Base-by-base conservation (phyloP, 1,284 basidiomycete species). In the Phaffia rhodozyma region DNA sequence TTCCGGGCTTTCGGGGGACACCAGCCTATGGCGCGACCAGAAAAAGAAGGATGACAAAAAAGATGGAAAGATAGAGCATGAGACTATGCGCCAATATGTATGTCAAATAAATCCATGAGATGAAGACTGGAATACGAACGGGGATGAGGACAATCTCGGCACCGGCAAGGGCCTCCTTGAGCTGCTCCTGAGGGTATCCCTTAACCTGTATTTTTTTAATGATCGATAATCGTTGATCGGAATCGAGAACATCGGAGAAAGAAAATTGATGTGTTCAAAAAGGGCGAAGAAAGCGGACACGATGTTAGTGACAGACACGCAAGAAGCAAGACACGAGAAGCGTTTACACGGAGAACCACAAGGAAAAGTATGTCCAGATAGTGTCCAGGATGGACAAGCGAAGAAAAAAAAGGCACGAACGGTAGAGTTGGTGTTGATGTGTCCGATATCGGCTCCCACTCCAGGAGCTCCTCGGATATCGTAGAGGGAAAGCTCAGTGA, bases 141-240 rank as follows among this genome's bases (percentile, higher is more conserved):
- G 96, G 96, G 76, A 97, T 96, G 71, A 98, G 87, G 70, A 98
- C 86, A 69, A 98, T 86, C 78, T 77, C 75, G 58, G 73, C 72
- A 48, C 68, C 75, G 66, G 73, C 72, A 62, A 75, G 69, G 23
- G 75, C 75, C 66, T 70, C 68, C 66, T 74, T 73, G 64, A 75
- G 73, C 32, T 74, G 75, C 71, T 76, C 74, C 48, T 72, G 66
- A 58, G 76, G 75, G 72, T 73, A 77, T 55, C 79, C 81, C 38
- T 75, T 72, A 60, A 90, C 89, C 79, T 88, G 84, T 75, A 89
- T 87, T 50, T 82, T 81, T 65, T 91, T 89, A 77, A 96, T 91
- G 73, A 98, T 85, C 97, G 94, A 78, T 86, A 87, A 67, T 93
- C 85, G 78, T 93, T 90, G 54, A 89, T 88, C 68, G 89, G 90